Evolutionary conservation across 2,329 filamentous ascomycete genomes (phyloP).

Genomic region (Parasarocladium wereldwijsianum): DNA sequence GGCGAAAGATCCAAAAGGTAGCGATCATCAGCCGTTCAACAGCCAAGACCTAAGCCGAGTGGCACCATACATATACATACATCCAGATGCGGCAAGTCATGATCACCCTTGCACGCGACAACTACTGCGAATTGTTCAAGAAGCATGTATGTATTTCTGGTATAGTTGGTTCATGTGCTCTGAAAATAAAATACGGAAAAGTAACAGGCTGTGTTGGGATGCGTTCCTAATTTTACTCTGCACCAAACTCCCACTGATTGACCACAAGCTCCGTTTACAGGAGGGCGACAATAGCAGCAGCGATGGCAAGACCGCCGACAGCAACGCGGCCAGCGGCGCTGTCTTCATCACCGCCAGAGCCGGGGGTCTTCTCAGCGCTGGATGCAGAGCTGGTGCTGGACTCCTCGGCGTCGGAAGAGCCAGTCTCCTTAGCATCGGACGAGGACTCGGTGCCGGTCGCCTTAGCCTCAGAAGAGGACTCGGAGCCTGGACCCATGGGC

Average conservation of each 20-base stretch:
- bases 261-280: slow-evolving; percentile 13
- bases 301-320: slow-evolving; percentile 16
- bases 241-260: neutral
- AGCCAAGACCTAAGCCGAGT: too few relatives aligned
- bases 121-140: neutral
- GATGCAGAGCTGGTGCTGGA: neutral
- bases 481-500: slow-evolving; percentile 1
- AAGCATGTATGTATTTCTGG: slow-evolving; percentile 10
- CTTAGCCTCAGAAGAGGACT: neutral
- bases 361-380: neutral
- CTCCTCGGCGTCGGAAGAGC: neutral
- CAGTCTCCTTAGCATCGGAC: too few relatives aligned
- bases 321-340: slow-evolving; percentile 9
- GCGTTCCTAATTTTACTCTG: slow-evolving; percentile 5
- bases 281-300: slow-evolving; percentile 14
- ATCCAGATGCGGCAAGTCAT: too few relatives aligned
- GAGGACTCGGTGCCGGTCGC: slow-evolving; percentile 1
- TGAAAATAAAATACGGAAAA: too few relatives aligned
- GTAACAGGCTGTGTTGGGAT: slow-evolving; percentile 8
- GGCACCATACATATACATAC: too few relatives aligned
- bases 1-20: too few relatives aligned
- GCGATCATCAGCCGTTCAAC: too few relatives aligned
- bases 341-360: slow-evolving; percentile 4
- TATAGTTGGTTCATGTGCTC: slow-evolving; percentile 10
- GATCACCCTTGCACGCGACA: too few relatives aligned